These are phyloP conservation scores for Arabidopsis lyrata DNA, from an alignment of 441 rosid species.

Conservation along the genomic window DNA sequence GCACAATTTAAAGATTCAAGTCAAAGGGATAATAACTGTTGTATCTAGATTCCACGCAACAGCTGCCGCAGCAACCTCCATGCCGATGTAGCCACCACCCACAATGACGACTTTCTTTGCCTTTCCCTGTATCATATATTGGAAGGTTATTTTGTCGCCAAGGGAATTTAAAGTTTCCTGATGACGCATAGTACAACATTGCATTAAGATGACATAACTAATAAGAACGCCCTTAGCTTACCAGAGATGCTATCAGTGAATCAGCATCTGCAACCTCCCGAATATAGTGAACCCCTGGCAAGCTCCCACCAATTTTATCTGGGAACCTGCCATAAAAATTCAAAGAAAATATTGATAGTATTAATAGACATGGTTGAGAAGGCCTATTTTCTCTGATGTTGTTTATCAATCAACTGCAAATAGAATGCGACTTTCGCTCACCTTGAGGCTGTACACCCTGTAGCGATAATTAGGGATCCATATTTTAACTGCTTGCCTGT, in stretches of 20 bases:
- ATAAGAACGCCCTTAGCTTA: conserved; percentile 43
- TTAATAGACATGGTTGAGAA: conserved; percentile 1
- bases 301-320: conserved; percentile 86
- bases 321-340: conserved; percentile 64
- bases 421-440: conserved; percentile 31
- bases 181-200: conserved; percentile 10
- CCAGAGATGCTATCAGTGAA: conserved; percentile 78
- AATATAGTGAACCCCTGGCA: conserved; percentile 89
- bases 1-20: not conserved
- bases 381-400: conserved; percentile 7
- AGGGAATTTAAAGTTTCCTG: not conserved
- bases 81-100: conserved; percentile 98
- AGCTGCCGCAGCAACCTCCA: conserved; percentile 98
- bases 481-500: conserved; percentile 90
- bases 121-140: conserved; percentile 57
- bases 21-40: conserved; percentile 52
- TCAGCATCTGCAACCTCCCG: conserved; percentile 94
- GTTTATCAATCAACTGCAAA: not conserved
- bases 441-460: conserved; percentile 94
- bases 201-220: conserved; percentile 13
- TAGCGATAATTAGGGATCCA: conserved; percentile 86
- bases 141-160: conserved; percentile 16
- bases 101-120: conserved; percentile 81
- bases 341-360: not conserved
- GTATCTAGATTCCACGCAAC: conserved; percentile 95